Evolutionary conservation across 2,329 filamentous ascomycete genomes (phyloP), one percentile per base, ranked within the genome.

Genomic region (Aspergillus ochraceoroseus): DNA sequence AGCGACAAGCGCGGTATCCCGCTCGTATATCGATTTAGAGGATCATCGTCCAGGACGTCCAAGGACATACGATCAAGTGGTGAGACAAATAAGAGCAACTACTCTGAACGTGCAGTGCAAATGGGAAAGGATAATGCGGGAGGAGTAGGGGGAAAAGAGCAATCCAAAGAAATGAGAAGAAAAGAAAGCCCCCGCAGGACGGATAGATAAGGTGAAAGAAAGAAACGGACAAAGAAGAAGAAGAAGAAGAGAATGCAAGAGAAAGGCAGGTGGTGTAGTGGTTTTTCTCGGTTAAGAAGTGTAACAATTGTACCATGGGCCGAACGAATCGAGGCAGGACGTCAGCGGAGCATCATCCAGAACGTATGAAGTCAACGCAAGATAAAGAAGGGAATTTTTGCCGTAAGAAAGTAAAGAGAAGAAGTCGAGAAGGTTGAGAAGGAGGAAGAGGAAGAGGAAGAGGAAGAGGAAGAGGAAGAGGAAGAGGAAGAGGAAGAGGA

Each of bases 291-390:
- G 51, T 36, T 43, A 44, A 38, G 44, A 28, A 39, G 32, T 30
- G 49, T 48, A 29, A 47, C 39, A 30, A 43, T 43, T 39, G 50
- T 52, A 53, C 52, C 52, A 55, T 55, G 52, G 52, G 43, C 43
- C 46, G n/a, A n/a, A n/a, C n/a, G n/a, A 35, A 31, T 8, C 25
- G 23, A 31, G 37, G 22, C 27, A 18, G 31, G 40, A 48, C 43
- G 48, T 48, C 48, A 49, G 38, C 28, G 17, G n/a, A 27, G 43
- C 43, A 51, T 48, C 46, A 51, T 44, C 31, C 39, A 34, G 27
- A 18, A 17, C 7, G 22, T 25, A 22, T 18, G 12, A 32, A 30
- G 20, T 22, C 20, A 22, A 22, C 20, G 20, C 20, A 9, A 14
- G 15, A 32, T 27, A 15, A 22, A 20, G 27, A 19, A 31, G 20